Conservation (phyloP, 805 yeast species). For the Metschnikowia baotianmanensis region DNA sequence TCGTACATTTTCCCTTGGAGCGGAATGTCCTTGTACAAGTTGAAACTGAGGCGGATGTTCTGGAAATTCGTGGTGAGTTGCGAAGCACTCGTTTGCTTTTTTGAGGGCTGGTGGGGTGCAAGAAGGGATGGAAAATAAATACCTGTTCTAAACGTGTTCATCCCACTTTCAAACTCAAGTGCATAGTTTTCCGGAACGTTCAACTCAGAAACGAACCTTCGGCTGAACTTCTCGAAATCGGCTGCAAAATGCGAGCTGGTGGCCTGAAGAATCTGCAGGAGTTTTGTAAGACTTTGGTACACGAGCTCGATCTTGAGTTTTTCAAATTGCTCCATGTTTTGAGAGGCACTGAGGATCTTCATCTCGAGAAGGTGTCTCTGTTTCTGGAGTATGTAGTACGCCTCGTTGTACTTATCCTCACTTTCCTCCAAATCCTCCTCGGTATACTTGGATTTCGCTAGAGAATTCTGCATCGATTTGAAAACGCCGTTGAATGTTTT, state of each 20-base stretch:
- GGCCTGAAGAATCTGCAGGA: conserved; percentile 31
- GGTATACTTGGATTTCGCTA: conserved; percentile 29
- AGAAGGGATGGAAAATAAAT: conserved; percentile 37
- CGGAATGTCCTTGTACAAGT: conserved; percentile 40
- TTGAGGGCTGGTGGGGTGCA: conserved; percentile 27
- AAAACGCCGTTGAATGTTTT: conserved; percentile 32
- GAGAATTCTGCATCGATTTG: conserved; percentile 30
- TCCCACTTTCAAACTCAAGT: conserved; percentile 20
- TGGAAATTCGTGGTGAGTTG: conserved; percentile 36
- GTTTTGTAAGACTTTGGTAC: conserved; percentile 31
- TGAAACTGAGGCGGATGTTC: conserved; percentile 36
- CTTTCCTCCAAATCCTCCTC: conserved; percentile 26
- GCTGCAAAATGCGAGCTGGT: conserved; percentile 1
- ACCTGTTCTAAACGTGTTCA: conserved; percentile 34
- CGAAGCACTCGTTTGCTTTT: conserved; percentile 23
- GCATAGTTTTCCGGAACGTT: conserved; percentile 4
- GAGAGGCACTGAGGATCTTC: conserved; percentile 23
- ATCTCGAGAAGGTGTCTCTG: conserved; percentile 30
- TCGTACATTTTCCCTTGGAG: conserved; percentile 26
- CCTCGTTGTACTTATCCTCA: conserved; percentile 33
- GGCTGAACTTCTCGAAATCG: conserved; percentile 3
- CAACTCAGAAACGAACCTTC: conserved; percentile 2
- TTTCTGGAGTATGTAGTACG: conserved; percentile 33
- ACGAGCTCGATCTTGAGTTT: conserved; percentile 31
- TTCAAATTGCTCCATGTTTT: conserved; percentile 35